Evolutionary conservation across 352 stramenopile species (phyloP), one percentile per base, ranked within the genome.

Genomic region (Globisporangium acanthophoron): DNA sequence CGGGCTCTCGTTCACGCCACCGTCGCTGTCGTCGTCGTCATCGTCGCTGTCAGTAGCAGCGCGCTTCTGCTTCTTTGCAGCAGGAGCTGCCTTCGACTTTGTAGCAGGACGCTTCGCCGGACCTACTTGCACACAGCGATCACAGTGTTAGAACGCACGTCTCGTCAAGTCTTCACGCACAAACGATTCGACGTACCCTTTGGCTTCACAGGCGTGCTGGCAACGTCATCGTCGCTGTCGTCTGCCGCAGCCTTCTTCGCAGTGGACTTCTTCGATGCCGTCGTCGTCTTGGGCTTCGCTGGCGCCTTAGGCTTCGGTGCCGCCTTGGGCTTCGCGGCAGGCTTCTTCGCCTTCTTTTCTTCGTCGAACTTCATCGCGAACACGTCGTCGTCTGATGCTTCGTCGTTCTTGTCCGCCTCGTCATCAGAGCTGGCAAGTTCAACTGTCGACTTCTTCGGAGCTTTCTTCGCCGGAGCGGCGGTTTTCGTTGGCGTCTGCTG

Each of bases 371-470:
- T 69, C 58, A 92, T 78, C 24, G 74, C 70, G 64, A 92, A 92
- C 3, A 89, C 78, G 53, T 92, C 85, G 52, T 92, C 80, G 21
- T 71, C 70, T 0, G 59, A 70, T 0, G 48, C 48, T 11, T 49
- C 58, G 13, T 62, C 45, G 8, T 71, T 56, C 7, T 44, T n/a
- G 20, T 43, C 54, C 35, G 41, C 65, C 1, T 77, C 66, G 2
- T 81, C 75, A 21, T 85, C 76, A 15, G 74, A 88, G 50, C 61
- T 78, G 0, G 64, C 69, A 41, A 90, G 43, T 44, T 89, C 49
- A 21, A 41, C 35, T 7, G 33, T 55, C 33, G 50, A 20, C 20
- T 56, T 60, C 7, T 72, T 82, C 15, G 55, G 37, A 43, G 37
- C 31, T 43, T 53, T 74, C 64, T 59, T 71, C 7, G 49, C 31